These are phyloP conservation scores for Cairneyella variabilis DNA, from an alignment of 495 filamentous ascomycete species.

Conservation along the genomic window DNA sequence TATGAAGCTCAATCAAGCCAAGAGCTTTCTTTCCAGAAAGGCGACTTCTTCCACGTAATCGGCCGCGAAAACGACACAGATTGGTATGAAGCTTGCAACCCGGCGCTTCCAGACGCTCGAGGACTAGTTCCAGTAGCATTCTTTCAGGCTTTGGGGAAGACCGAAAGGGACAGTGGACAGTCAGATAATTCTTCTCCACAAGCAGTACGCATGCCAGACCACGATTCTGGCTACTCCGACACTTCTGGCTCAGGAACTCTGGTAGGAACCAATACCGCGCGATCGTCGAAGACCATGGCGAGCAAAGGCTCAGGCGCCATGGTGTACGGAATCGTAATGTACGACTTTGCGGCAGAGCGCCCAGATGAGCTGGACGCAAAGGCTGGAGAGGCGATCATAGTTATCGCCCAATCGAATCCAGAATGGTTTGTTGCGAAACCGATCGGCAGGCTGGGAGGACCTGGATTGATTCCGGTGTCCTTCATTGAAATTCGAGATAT, in stretches of 20 bases:
- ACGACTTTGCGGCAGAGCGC: slow-evolving; percentile 93
- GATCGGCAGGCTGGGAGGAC: slow-evolving; percentile 89
- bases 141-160: slow-evolving; percentile 89
- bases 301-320: slow-evolving; percentile 61
- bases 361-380: slow-evolving; percentile 95
- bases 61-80: slow-evolving; percentile 89
- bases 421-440: slow-evolving; percentile 99
- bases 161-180: slow-evolving; percentile 78
- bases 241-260: slow-evolving; percentile 32
- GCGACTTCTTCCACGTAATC: slow-evolving; percentile 98
- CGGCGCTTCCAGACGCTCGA: slow-evolving; percentile 78
- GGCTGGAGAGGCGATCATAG: slow-evolving; percentile 92
- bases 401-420: slow-evolving; percentile 98
- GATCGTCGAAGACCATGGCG: slow-evolving; percentile 31
- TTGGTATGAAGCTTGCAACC: slow-evolving; percentile 99
- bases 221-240: slow-evolving; percentile 83
- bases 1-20: slow-evolving; percentile 73
- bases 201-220: slow-evolving; percentile 51
- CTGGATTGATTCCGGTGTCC: slow-evolving; percentile 92
- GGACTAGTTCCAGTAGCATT: slow-evolving; percentile 90
- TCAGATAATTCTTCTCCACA: slow-evolving; percentile 66
- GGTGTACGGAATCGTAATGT: slow-evolving; percentile 95
- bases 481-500: slow-evolving; percentile 97
- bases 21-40: slow-evolving; percentile 86
- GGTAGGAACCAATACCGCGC: slow-evolving; percentile 31